Conservation (phyloP, 2,329 filamentous ascomycete species). For the Aspergillus ochraceoroseus region DNA sequence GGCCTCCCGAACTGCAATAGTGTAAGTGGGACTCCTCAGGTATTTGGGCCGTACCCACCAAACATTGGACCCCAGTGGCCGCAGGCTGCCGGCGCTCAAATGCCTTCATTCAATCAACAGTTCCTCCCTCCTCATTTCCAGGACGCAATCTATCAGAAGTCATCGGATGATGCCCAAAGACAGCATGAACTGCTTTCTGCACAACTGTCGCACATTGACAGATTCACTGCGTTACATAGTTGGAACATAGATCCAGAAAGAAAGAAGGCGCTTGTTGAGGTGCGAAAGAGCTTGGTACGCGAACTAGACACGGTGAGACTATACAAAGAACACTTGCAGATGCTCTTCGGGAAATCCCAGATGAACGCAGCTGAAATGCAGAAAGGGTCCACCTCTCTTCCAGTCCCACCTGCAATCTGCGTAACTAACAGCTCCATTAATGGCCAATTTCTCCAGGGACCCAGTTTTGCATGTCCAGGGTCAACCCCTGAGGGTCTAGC, state of each 20-base stretch:
- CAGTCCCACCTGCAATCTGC: neutral
- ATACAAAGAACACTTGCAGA: conserved; percentile 35
- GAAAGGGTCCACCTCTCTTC: conserved; percentile 1
- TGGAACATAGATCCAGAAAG: conserved; percentile 35
- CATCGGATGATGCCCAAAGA: conserved; percentile 29
- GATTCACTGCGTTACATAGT: conserved; percentile 38
- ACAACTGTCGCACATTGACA: conserved; percentile 36
- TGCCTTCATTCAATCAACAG: conserved; percentile 13
- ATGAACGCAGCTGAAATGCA: conserved; percentile 5
- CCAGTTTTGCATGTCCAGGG: neutral
- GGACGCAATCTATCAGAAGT: conserved; percentile 19
- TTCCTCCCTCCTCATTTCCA: conserved; percentile 9
- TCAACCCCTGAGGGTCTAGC: too few relatives aligned
- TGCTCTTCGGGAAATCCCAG: conserved; percentile 18
- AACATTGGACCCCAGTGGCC: conserved; percentile 7
- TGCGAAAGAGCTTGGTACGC: conserved; percentile 35
- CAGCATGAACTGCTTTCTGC: conserved; percentile 30
- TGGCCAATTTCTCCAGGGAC: neutral
- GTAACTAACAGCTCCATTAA: neutral
- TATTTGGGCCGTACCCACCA: conserved; percentile 6
- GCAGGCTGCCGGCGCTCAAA: conserved; percentile 2
- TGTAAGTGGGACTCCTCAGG: conserved; percentile 1
- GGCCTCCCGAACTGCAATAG: conserved; percentile 12
- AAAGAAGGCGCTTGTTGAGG: conserved; percentile 35
- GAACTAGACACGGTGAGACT: conserved; percentile 37